Conservation (phyloP, 805 yeast genomes). For the Saccharomycopsis sp. region DNA sequence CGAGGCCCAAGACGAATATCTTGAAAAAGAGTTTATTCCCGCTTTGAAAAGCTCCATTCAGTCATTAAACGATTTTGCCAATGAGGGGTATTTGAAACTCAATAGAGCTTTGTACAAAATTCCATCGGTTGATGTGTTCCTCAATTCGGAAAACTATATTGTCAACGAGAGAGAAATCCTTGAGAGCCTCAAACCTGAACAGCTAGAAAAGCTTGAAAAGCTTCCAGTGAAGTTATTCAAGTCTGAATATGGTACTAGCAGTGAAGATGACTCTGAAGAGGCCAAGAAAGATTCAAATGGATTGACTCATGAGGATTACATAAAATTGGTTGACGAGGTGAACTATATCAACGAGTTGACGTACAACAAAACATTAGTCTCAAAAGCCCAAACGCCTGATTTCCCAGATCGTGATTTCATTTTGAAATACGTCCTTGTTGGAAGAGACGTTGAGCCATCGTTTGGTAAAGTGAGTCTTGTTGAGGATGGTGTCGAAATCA, state of each 20-base stretch:
- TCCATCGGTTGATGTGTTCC: conserved; percentile 29
- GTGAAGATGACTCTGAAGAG: background rate
- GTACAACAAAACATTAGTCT: conserved; percentile 14
- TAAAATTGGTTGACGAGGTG: conserved; percentile 14
- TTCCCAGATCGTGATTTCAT: conserved; percentile 13
- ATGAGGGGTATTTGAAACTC: conserved; percentile 25
- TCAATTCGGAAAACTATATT: conserved; percentile 16
- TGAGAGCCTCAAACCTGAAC: conserved; percentile 6
- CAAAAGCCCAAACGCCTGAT: conserved; percentile 7
- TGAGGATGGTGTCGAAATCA: conserved; percentile 4
- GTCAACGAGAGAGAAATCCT: conserved; percentile 13
- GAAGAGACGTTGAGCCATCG: conserved; percentile 12
- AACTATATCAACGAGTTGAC: conserved; percentile 16
- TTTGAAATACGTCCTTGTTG: conserved; percentile 12
- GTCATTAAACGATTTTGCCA: conserved; percentile 15
- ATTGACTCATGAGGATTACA: conserved; percentile 5
- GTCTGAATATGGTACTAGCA: conserved; percentile 11
- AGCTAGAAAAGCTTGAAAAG: conserved; percentile 29
- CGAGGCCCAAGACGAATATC: conserved; percentile 8
- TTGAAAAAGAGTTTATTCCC: conserved; percentile 12
- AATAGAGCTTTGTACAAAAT: conserved; percentile 33
- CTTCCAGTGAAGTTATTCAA: conserved; percentile 27
- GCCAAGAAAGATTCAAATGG: conserved; percentile 11
- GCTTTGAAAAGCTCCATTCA: conserved; percentile 7
- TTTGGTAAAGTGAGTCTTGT: conserved; percentile 26